Conservation (phyloP, 2,329 filamentous ascomycete genomes). For the Fusarium citri region DNA sequence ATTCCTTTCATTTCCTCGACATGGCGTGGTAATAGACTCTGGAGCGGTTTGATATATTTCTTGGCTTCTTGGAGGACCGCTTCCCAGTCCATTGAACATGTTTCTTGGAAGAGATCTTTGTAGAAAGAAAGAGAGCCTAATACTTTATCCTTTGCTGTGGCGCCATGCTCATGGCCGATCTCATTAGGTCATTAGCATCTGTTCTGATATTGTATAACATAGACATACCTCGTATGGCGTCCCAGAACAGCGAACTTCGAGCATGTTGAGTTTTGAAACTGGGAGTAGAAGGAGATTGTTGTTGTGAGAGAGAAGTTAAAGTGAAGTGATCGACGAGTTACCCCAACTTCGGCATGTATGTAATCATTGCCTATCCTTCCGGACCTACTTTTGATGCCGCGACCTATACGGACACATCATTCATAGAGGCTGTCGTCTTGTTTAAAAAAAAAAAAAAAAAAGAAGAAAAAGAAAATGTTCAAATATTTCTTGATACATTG, state of each 20-base stretch:
- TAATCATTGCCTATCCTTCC: neutral
- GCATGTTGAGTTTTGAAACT: neutral
- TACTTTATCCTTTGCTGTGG: slow-evolving; percentile 17
- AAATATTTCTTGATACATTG: neutral
- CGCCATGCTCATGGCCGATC: slow-evolving; percentile 37
- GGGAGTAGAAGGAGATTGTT: neutral
- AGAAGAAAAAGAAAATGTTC: no score
- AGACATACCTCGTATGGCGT: slow-evolving; percentile 18
- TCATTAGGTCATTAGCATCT: neutral
- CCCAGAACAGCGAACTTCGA: slow-evolving; percentile 27
- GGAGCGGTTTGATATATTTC: slow-evolving; percentile 24
- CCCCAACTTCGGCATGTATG: slow-evolving; percentile 10
- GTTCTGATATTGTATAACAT: rapidly evolving
- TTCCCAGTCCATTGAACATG: slow-evolving; percentile 36
- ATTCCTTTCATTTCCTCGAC: slow-evolving; percentile 61
- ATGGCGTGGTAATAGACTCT: slow-evolving; percentile 13
- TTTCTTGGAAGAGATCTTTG: slow-evolving; percentile 18
- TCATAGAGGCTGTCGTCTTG: neutral
- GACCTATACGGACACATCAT: no score
- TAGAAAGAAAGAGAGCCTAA: slow-evolving; percentile 36
- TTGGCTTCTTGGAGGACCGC: slow-evolving; percentile 24
- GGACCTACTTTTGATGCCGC: neutral
- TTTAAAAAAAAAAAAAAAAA: no score
- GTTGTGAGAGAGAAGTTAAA: neutral
- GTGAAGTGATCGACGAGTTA: neutral